These are phyloP conservation scores for Eragrostis nindensis DNA, from an alignment of 176 grass and related monocot species.

Conservation along the genomic window DNA sequence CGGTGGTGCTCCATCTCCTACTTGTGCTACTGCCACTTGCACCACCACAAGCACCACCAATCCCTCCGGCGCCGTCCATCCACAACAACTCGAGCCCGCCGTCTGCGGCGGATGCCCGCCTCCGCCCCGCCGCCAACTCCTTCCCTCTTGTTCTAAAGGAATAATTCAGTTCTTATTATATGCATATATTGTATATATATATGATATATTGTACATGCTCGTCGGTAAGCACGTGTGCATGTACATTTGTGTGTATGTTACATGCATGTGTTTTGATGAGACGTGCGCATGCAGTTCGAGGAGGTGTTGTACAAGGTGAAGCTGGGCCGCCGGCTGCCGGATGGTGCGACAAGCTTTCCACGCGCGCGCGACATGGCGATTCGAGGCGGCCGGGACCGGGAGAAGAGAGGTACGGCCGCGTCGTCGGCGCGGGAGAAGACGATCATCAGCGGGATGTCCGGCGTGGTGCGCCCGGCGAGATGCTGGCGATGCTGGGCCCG, in stretches of 20 bases:
- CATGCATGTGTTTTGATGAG: background rate
- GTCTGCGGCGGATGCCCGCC: constrained; percentile 26
- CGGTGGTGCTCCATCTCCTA: background rate
- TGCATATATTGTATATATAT: background rate
- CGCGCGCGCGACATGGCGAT: background rate
- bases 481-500: constrained; percentile 96
- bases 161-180: background rate
- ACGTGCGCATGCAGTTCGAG: constrained; percentile 64
- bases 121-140: constrained; percentile 46
- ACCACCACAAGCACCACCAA: background rate
- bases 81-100: constrained; percentile 59
- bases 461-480: constrained; percentile 89
- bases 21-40: background rate
- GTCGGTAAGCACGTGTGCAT: too few relatives aligned
- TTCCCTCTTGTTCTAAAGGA: constrained; percentile 86
- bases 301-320: constrained; percentile 89
- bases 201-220: too few relatives aligned
- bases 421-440: constrained; percentile 61
- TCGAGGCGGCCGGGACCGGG: background rate
- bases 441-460: constrained; percentile 88
- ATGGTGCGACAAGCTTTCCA: constrained; percentile 40
- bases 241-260: background rate
- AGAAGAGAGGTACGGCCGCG: background rate
- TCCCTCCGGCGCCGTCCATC: constrained; percentile 53
- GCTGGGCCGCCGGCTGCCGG: constrained; percentile 25